Conservation (phyloP, 805 yeast species). For the Candida ascalaphidarum region DNA sequence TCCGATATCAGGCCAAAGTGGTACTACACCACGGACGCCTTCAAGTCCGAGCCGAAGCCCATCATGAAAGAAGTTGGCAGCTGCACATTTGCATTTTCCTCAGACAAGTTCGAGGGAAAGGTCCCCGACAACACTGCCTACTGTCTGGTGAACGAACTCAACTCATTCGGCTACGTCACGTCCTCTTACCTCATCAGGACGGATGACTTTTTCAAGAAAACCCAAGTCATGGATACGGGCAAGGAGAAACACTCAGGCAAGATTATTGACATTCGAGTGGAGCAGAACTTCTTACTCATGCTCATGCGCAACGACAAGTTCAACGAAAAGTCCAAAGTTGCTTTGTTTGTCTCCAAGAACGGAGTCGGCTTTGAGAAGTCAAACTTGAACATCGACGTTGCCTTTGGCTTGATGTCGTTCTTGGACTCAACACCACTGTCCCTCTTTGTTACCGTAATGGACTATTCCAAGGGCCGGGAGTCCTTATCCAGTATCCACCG, state of each 20-base stretch:
- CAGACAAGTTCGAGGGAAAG: conserved; percentile 10
- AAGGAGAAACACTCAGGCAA: conserved; percentile 15
- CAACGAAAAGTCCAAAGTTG: conserved; percentile 23
- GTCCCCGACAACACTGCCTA: conserved; percentile 12
- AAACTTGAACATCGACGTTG: conserved; percentile 26
- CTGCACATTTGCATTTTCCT: conserved; percentile 24
- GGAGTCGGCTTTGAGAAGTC: conserved; percentile 31
- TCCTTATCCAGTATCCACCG: conserved; percentile 29
- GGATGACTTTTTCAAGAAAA: conserved; percentile 32
- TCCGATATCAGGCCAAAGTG: conserved; percentile 15
- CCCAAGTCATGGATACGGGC: conserved; percentile 14
- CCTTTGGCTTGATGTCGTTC: conserved; percentile 27
- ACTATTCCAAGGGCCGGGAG: conserved; percentile 7
- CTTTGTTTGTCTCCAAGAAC: conserved; percentile 40
- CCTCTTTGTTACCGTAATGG: conserved; percentile 19
- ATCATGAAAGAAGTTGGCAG: conserved; percentile 15
- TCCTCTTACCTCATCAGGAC: conserved; percentile 31
- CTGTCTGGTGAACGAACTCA: conserved; percentile 21
- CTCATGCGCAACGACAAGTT: conserved; percentile 36
- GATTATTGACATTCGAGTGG: conserved; percentile 26
- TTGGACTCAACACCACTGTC: conserved; percentile 31
- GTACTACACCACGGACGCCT: conserved; percentile 37
- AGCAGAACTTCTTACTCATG: conserved; percentile 32
- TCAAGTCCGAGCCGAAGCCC: conserved; percentile 27
- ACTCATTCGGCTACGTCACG: conserved; percentile 32